Evolutionary conservation across 2,329 filamentous ascomycete species (phyloP).

Genomic region (Fusarium chlamydosporum): DNA sequence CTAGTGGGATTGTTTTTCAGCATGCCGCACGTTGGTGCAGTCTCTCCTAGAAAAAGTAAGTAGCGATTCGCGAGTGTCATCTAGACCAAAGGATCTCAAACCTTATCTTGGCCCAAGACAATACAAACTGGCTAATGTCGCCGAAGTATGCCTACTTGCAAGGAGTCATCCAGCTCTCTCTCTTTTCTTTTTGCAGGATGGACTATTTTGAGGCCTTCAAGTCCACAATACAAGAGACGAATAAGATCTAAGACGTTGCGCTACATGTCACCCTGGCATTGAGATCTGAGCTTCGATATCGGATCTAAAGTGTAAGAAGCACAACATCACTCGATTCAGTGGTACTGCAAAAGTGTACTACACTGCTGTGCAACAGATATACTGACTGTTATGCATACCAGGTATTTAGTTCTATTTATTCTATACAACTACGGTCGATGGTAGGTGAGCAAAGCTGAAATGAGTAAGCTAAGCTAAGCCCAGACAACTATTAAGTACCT

Average conservation of each 20-base stretch:
- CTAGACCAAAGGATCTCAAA: not conserved
- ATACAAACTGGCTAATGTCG: not conserved
- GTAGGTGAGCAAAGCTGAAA: not conserved
- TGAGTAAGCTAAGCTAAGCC: not conserved
- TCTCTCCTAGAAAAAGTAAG: not conserved
- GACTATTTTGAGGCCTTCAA: slow-evolving; percentile 1
- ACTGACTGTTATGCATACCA: slow-evolving; percentile 5
- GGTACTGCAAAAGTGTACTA: slow-evolving; percentile 5
- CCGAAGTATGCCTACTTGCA: slow-evolving; percentile 17
- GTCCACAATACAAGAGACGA: not conserved
- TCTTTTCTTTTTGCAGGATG: slow-evolving; percentile 26
- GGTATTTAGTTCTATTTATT: not conserved
- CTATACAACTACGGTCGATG: not conserved
- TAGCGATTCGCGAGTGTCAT: not conserved
- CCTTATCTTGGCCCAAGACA: not conserved
- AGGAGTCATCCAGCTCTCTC: slow-evolving; percentile 4
- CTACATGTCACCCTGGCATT: not conserved
- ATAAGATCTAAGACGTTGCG: not conserved
- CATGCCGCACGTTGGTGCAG: slow-evolving; percentile 7
- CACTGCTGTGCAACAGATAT: not conserved
- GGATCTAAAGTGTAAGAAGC: not conserved
- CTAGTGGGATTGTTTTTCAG: slow-evolving; percentile 2
- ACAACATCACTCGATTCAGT: slow-evolving; percentile 16
- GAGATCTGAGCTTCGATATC: not conserved
- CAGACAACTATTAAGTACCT: slow-evolving; percentile 1